phyloP scores from a whole-genome alignment of 2,329 filamentous ascomycete species.

The Fusarium miscanthi region DNA sequence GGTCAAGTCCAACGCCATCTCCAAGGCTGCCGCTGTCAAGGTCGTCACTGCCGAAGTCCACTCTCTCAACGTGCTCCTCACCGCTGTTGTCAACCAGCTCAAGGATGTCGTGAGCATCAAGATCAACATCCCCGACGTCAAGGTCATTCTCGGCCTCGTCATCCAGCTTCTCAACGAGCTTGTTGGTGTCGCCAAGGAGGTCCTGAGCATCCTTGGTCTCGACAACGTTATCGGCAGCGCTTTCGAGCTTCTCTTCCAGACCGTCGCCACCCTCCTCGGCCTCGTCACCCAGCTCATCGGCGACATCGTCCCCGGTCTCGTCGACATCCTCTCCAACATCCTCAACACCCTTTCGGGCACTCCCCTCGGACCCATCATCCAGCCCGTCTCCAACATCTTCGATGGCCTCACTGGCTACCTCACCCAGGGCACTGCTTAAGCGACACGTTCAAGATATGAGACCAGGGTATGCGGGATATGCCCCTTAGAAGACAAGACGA shows the following conservation, averaged over 20 bases:
- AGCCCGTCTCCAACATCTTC: constrained; percentile 8
- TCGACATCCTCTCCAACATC: constrained; percentile 16
- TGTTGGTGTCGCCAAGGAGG: constrained; percentile 7
- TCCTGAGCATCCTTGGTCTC: background rate
- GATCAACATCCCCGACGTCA: constrained; percentile 12
- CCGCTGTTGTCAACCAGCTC: constrained; percentile 19
- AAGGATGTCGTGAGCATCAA: constrained; percentile 18
- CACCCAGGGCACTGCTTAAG: constrained; percentile 8
- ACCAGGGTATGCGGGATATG: background rate
- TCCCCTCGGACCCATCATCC: constrained; percentile 6
- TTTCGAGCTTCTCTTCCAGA: constrained; percentile 13
- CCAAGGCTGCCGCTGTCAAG: constrained; percentile 15
- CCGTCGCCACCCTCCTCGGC: constrained; percentile 10
- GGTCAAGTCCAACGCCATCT: constrained; percentile 14
- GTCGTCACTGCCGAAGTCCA: background rate
- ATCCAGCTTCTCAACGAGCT: constrained; percentile 23
- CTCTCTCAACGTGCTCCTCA: constrained; percentile 18
- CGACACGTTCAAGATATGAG: background rate
- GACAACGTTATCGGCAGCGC: constrained; percentile 13
- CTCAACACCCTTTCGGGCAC: constrained; percentile 18
- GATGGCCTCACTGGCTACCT: constrained; percentile 11
- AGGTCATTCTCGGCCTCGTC: constrained; percentile 19
- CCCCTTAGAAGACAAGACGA: background rate
- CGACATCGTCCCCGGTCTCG: constrained; percentile 23
- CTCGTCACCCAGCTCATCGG: constrained; percentile 21